Evolutionary conservation across 1,284 basidiomycete genomes (phyloP).

Genomic region (Pseudozyma tsukubaensis): DNA sequence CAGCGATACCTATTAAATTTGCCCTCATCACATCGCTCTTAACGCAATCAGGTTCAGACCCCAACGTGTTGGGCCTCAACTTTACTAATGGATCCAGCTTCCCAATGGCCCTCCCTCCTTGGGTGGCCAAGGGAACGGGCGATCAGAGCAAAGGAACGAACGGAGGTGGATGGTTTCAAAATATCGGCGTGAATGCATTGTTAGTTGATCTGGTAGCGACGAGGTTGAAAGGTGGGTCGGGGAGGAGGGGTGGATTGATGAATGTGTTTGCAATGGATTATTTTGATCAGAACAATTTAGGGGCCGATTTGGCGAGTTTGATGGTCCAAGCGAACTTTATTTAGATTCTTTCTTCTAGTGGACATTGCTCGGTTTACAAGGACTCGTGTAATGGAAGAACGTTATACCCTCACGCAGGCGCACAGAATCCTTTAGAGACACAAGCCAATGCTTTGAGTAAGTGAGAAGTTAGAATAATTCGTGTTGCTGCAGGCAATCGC

Average conservation of each 20-base stretch:
- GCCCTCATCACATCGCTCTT: conserved; percentile 30
- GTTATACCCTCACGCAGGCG: too few relatives aligned
- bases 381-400: background rate
- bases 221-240: background rate
- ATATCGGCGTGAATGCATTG: conserved; percentile 34
- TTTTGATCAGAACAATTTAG: conserved; percentile 40
- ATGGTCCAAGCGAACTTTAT: conserved; percentile 56
- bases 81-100: conserved; percentile 44
- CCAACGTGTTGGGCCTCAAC: conserved; percentile 28
- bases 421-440: too few relatives aligned
- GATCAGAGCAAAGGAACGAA: conserved; percentile 12
- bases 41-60: conserved; percentile 14
- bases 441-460: background rate
- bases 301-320: conserved; percentile 27
- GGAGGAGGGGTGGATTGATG: conserved; percentile 26
- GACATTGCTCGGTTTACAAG: background rate
- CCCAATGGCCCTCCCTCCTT: conserved; percentile 49
- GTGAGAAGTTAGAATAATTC: background rate
- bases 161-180: conserved; percentile 19
- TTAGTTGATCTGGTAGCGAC: conserved; percentile 36
- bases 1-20: conserved; percentile 37
- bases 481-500: too few relatives aligned
- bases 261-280: conserved; percentile 52
- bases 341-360: background rate
- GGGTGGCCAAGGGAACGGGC: conserved; percentile 41